Evolutionary conservation across 345 rosid species (phyloP).

Genomic region (Eucalyptus sp.): DNA sequence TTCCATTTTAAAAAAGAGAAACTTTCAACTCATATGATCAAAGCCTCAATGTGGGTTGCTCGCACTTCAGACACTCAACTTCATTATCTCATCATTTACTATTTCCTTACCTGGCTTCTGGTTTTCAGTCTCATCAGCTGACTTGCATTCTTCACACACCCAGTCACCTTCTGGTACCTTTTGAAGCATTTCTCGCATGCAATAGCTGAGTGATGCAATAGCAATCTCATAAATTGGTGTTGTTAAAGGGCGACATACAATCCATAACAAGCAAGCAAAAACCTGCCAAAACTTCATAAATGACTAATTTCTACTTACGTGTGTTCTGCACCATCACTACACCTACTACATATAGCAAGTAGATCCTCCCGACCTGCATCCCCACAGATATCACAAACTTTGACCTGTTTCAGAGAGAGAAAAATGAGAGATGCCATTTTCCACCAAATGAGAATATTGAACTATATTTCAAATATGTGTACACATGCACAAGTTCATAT

Average conservation of each 20-base stretch:
- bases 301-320: conserved; percentile 40
- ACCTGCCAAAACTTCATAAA: neutral
- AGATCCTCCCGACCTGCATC: conserved; percentile 98
- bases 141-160: conserved; percentile 96
- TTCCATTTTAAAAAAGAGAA: conserved; percentile 4
- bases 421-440: neutral
- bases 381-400: conserved; percentile 99
- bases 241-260: neutral
- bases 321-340: conserved; percentile 99
- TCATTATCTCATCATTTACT: neutral
- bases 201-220: conserved; percentile 52
- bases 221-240: neutral
- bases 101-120: conserved; percentile 51
- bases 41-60: neutral
- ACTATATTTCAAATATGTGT: neutral
- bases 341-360: conserved; percentile 87
- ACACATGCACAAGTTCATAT: neutral
- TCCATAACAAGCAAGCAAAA: neutral
- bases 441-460: neutral
- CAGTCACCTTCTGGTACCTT: conserved; percentile 86
- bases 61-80: neutral
- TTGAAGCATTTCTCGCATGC: conserved; percentile 87
- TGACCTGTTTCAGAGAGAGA: conserved; percentile 54
- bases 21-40: neutral
- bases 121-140: conserved; percentile 55